phyloP scores from a whole-genome alignment of 805 yeast species.

The Geotrichum ghanense region DNA sequence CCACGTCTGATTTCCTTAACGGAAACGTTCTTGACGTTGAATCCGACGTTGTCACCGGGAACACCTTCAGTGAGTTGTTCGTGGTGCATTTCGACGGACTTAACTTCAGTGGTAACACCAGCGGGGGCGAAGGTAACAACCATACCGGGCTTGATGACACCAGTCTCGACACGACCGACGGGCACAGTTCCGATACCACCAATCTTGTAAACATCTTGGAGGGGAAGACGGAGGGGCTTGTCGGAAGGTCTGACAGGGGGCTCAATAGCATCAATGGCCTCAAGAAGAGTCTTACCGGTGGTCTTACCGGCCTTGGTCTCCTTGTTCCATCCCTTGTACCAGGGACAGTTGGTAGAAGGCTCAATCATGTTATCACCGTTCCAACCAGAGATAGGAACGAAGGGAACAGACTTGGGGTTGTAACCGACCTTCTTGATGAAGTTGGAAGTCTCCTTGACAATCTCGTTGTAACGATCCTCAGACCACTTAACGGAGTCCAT shows the following conservation, averaged over 20 bases:
- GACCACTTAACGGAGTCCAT: slow-evolving; percentile 91
- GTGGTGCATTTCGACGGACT: slow-evolving; percentile 85
- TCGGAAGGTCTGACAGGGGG: slow-evolving; percentile 74
- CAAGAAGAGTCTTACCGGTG: slow-evolving; percentile 75
- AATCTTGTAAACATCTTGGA: slow-evolving; percentile 87
- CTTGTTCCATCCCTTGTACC: slow-evolving; percentile 82
- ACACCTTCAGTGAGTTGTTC: slow-evolving; percentile 66
- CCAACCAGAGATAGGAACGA: slow-evolving; percentile 90
- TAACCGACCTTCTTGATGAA: slow-evolving; percentile 79
- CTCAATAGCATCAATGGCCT: slow-evolving; percentile 75
- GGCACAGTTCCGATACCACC: slow-evolving; percentile 91
- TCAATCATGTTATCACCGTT: slow-evolving; percentile 92
- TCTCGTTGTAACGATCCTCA: slow-evolving; percentile 69
- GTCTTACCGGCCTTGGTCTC: slow-evolving; percentile 60
- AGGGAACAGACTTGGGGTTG: slow-evolving; percentile 72
- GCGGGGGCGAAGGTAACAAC: slow-evolving; percentile 84
- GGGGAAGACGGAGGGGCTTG: slow-evolving; percentile 82
- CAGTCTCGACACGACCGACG: slow-evolving; percentile 91
- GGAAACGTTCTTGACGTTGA: slow-evolving; percentile 86
- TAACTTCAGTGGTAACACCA: slow-evolving; percentile 81
- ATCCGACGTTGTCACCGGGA: slow-evolving; percentile 87
- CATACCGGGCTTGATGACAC: slow-evolving; percentile 86
- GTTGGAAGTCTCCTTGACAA: slow-evolving; percentile 63
- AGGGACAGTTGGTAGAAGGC: slow-evolving; percentile 68
- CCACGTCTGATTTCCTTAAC: slow-evolving; percentile 86